phyloP scores from a whole-genome alignment of 2,329 filamentous ascomycete genomes.

The Cadophora luteo-olivacea region DNA sequence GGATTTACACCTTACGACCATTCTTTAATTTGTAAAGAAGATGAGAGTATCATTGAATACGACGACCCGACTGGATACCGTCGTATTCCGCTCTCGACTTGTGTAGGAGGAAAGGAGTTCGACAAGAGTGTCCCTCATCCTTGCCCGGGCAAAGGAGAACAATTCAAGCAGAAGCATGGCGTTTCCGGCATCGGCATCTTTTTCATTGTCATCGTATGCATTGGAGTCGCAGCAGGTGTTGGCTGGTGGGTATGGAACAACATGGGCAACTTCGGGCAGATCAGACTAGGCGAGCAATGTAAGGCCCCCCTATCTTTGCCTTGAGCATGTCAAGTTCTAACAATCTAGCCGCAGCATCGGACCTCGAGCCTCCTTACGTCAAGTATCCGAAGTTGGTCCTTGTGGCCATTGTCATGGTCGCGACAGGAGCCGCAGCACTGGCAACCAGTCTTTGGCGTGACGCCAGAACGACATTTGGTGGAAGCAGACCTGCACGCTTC shows the following conservation, averaged over 20 bases:
- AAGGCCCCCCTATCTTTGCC: conserved; percentile 24
- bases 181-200: conserved; percentile 79
- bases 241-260: conserved; percentile 87
- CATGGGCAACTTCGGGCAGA: conserved; percentile 91
- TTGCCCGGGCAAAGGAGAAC: conserved; percentile 82
- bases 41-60: conserved; percentile 78
- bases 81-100: conserved; percentile 88
- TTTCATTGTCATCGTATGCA: conserved; percentile 81
- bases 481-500: conserved; percentile 63
- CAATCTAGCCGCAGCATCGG: conserved; percentile 52
- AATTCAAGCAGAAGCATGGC: conserved; percentile 78
- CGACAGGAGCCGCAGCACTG: conserved; percentile 41
- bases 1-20: conserved; percentile 73
- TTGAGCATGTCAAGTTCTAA: conserved; percentile 30
- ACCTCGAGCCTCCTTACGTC: conserved; percentile 78
- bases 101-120: conserved; percentile 74
- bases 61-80: conserved; percentile 89
- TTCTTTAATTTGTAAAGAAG: conserved; percentile 59
- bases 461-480: conserved; percentile 57
- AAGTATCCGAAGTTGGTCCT: conserved; percentile 80
- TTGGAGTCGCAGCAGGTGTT: conserved; percentile 71
- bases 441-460: conserved; percentile 76
- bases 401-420: conserved; percentile 67
- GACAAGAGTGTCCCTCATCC: conserved; percentile 67
- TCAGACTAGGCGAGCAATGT: conserved; percentile 80